Evolutionary conservation across 163 green algal species (phyloP), one percentile per base, ranked within the genome.

Genomic region (Chlamydomonas reinhardtii): DNA sequence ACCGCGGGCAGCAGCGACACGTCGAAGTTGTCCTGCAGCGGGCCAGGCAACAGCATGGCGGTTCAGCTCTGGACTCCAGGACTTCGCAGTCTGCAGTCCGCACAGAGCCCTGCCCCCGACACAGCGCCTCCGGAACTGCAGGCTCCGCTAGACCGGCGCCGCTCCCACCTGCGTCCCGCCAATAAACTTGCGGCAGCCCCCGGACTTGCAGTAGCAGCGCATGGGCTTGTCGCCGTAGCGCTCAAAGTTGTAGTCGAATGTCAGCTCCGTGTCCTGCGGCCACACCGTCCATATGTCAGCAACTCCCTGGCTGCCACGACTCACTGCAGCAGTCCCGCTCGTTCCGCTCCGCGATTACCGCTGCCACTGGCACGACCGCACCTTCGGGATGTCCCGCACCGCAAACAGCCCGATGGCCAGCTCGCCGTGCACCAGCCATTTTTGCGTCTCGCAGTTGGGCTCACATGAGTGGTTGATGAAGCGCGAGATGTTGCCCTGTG

Each of bases 211-310:
- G 85, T 98, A 96, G 93, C 97, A 99, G 85, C 93, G 93, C 89
- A 97, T 96, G n/a, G 98, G 98, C 91, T 97, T 96, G 88, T 99
- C 97, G 19, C 96, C 96, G 82, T 98, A 99, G 37, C 96, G 94
- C 91, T 99, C 97, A 94, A 99, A 99, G 91, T 99, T 99, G 94
- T 99, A 99, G 91, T 99, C 97, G 86, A 99, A 99, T 2, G 97
- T 99, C n/a, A 99, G 92, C 94, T 99, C 97, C 32, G 95, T 91
- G n/a, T 95, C 94, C 59, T 66, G 17, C 59, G 17, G 25, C 24
- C 59, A 11, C 4, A 11, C 4, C 8, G 59, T 12, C 31, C 9
- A 11, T 2, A 64, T 4, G 20, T 64, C 56, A 64, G 39, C 39
- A 48, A 5, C 39, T 48, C 39, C 39, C 5, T 8, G 39, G 39